These are phyloP conservation scores for Termitomyces sp. DNA, from an alignment of 768 basidiomycete species.

Conservation along the genomic window DNA sequence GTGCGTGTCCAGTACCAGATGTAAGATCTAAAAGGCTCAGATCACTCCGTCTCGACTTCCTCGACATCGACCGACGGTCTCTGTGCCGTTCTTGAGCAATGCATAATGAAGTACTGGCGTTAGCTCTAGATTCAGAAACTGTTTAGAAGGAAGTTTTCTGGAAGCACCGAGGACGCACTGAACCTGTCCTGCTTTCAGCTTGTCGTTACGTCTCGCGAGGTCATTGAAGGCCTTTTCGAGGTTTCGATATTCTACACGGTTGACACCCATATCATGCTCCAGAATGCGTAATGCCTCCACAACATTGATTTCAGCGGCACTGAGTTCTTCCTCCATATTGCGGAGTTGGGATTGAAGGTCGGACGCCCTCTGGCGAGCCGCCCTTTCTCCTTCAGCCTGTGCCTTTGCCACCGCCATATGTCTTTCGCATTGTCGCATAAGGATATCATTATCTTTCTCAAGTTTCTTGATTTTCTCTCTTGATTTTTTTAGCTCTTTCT, in stretches of 20 bases:
- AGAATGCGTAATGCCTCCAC: neutral
- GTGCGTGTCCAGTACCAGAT: neutral
- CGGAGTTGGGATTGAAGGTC: constrained; percentile 7
- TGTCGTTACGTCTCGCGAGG: constrained; percentile 11
- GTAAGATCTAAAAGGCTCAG: neutral
- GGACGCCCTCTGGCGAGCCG: constrained; percentile 16
- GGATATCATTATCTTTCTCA: constrained; percentile 32
- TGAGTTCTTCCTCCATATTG: neutral
- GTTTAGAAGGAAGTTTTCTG: neutral
- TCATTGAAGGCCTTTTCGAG: constrained; percentile 16
- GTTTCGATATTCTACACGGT: neutral
- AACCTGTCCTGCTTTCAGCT: neutral
- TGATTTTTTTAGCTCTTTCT: constrained; percentile 29
- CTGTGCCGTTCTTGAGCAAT: neutral
- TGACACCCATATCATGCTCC: neutral
- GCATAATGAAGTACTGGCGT: neutral
- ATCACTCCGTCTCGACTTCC: neutral
- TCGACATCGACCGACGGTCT: neutral
- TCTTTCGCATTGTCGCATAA: constrained; percentile 38
- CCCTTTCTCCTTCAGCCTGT: constrained; percentile 20
- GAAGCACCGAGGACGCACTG: constrained; percentile 1
- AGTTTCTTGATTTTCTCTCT: constrained; percentile 33
- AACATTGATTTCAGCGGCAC: neutral
- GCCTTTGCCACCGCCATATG: constrained; percentile 29
- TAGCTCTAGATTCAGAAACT: neutral